Percentiles rank a stretch among this genome's conserved stretches.
Conservation (phyloP, 352 stramenopile genomes). For the Peronospora destructor region DNA sequence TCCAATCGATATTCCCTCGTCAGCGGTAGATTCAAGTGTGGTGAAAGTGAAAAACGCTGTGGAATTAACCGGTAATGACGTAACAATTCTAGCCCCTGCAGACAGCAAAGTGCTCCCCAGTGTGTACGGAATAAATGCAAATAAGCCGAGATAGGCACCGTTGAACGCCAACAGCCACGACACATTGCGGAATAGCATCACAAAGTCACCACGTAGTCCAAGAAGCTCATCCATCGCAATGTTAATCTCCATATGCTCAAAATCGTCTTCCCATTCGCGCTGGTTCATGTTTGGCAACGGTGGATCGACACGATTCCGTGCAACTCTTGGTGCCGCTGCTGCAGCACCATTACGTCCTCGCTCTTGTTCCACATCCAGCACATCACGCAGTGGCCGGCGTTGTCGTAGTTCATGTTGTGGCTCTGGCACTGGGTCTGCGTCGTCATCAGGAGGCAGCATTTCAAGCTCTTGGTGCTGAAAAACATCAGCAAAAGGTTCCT, state of each 20-base stretch:
- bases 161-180: constrained; percentile 97
- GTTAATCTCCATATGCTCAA: constrained; percentile 91
- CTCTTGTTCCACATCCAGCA: constrained; percentile 11
- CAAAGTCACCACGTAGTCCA: constrained; percentile 91
- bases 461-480: constrained; percentile 36
- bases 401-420: constrained; percentile 38
- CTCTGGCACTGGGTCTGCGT: constrained; percentile 17
- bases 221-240: constrained; percentile 96
- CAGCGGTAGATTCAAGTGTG: constrained; percentile 15
- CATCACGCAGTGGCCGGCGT: constrained; percentile 25
- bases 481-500: constrained; percentile 35
- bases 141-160: constrained; percentile 93
- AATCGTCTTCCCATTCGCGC: constrained; percentile 80
- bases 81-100: constrained; percentile 52
- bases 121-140: constrained; percentile 93
- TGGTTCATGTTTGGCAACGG: constrained; percentile 40
- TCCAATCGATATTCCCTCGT: constrained; percentile 20
- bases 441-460: constrained; percentile 16
- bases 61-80: constrained; percentile 36
- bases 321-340: constrained; percentile 21
- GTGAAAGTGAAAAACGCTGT: constrained; percentile 23
- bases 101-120: constrained; percentile 88
- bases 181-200: constrained; percentile 93
- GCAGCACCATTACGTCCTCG: constrained; percentile 14
- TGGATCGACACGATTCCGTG: constrained; percentile 33